These are phyloP conservation scores for Fomitopsis betulina DNA, from an alignment of 1,284 basidiomycete species.

Conservation along the genomic window DNA sequence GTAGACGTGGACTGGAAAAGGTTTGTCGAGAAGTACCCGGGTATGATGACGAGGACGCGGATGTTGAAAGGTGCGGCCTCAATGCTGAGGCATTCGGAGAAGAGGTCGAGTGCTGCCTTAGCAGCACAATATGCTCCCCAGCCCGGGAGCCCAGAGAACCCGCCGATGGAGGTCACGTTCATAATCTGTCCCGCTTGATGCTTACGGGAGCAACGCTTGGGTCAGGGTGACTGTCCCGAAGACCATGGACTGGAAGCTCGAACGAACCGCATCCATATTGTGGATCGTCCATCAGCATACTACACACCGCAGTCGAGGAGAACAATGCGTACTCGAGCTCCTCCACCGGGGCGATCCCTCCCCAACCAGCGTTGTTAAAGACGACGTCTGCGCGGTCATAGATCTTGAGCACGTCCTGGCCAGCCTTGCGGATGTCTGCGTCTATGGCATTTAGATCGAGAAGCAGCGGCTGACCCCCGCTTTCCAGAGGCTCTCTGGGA, in stretches of 20 bases:
- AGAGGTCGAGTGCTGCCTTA: conserved; percentile 26
- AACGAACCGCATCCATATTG: conserved; percentile 18
- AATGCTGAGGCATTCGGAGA: conserved; percentile 24
- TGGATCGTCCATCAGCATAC: not conserved
- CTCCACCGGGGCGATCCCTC: conserved; percentile 23
- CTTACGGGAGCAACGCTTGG: conserved; percentile 24
- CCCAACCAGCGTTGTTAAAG: conserved; percentile 25
- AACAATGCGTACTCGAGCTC: conserved; percentile 20
- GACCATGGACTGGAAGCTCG: conserved; percentile 28
- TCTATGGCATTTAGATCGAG: conserved; percentile 22
- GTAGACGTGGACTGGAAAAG: conserved; percentile 16
- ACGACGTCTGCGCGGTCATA: conserved; percentile 17
- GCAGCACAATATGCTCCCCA: conserved; percentile 25
- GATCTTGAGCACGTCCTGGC: conserved; percentile 13
- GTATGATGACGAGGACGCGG: conserved; percentile 22
- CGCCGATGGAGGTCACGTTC: conserved; percentile 22
- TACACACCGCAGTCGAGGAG: not conserved
- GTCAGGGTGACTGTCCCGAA: conserved; percentile 29
- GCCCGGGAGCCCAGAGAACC: conserved; percentile 9
- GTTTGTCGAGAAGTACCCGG: conserved; percentile 29
- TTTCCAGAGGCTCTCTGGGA: conserved; percentile 14
- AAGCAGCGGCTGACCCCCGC: conserved; percentile 18
- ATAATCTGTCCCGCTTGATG: conserved; percentile 24
- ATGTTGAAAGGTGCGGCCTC: conserved; percentile 27
- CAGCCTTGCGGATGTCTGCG: conserved; percentile 17